Conservation (phyloP, 805 yeast genomes). For the Metschnikowia henanensis region DNA sequence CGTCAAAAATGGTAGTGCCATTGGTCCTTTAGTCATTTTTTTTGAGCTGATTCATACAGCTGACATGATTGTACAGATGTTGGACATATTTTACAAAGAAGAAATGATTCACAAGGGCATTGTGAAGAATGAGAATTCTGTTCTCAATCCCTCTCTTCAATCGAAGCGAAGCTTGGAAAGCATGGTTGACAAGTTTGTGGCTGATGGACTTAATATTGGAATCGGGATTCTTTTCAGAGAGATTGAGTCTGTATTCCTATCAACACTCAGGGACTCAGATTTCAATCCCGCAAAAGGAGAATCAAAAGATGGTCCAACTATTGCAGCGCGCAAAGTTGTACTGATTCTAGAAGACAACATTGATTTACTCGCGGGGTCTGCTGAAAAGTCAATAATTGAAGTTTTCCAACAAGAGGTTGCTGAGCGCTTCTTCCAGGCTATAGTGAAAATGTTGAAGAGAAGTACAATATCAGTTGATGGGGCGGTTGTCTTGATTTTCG, state of each 20-base stretch:
- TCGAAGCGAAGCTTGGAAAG: constrained; percentile 81
- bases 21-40: constrained; percentile 85
- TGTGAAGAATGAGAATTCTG: constrained; percentile 71
- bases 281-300: constrained; percentile 49
- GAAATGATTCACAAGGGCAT: constrained; percentile 63
- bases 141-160: constrained; percentile 73
- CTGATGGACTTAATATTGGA: constrained; percentile 90
- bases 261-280: constrained; percentile 58
- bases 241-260: constrained; percentile 59
- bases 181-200: constrained; percentile 82
- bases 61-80: constrained; percentile 89
- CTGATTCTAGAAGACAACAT: constrained; percentile 69
- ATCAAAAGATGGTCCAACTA: constrained; percentile 42
- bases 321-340: constrained; percentile 65
- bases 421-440: constrained; percentile 71
- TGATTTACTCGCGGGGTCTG: constrained; percentile 69
- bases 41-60: constrained; percentile 92
- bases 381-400: constrained; percentile 85
- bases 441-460: constrained; percentile 77
- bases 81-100: constrained; percentile 85
- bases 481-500: constrained; percentile 79
- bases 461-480: constrained; percentile 74
- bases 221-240: constrained; percentile 86
- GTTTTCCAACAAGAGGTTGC: constrained; percentile 95
- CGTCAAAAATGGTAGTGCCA: constrained; percentile 30